Conservation (phyloP, 2,329 filamentous ascomycete genomes). For the Lomentospora prolificans region DNA sequence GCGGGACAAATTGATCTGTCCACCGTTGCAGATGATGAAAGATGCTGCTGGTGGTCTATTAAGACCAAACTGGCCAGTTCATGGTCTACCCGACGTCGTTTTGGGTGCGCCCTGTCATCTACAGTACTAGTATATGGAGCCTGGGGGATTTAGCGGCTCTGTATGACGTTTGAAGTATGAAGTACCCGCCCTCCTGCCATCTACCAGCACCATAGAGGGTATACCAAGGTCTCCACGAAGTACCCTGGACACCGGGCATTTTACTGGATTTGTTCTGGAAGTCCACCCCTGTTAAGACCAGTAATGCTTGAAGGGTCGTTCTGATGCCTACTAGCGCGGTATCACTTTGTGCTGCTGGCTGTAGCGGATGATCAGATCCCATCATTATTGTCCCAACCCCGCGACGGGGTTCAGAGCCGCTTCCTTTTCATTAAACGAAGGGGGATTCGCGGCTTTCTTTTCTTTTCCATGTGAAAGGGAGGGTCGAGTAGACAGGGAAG, state of each 20-base stretch:
- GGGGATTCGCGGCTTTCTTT: no score
- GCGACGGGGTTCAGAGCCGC: background rate
- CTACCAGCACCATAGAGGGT: background rate
- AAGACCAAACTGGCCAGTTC: background rate
- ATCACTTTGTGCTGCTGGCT: background rate
- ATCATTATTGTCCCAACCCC: background rate
- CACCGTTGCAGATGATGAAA: background rate
- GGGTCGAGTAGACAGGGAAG: background rate
- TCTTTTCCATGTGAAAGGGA: background rate
- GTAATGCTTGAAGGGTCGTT: background rate
- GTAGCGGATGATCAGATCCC: background rate
- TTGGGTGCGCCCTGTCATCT: background rate
- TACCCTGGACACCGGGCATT: background rate
- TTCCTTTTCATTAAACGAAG: background rate
- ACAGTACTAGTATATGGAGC: background rate
- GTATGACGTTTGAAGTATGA: background rate
- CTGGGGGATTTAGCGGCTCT: background rate
- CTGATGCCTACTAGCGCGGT: background rate
- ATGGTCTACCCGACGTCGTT: background rate
- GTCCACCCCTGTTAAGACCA: background rate
- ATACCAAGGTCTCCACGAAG: background rate
- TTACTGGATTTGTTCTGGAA: conserved; percentile 1
- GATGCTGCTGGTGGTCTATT: background rate
- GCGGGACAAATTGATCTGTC: background rate
- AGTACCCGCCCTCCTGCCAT: background rate